Evolutionary conservation across 345 rosid genomes (phyloP), one percentile per base, ranked within the genome.

Genomic region (Murraya paniculata): DNA sequence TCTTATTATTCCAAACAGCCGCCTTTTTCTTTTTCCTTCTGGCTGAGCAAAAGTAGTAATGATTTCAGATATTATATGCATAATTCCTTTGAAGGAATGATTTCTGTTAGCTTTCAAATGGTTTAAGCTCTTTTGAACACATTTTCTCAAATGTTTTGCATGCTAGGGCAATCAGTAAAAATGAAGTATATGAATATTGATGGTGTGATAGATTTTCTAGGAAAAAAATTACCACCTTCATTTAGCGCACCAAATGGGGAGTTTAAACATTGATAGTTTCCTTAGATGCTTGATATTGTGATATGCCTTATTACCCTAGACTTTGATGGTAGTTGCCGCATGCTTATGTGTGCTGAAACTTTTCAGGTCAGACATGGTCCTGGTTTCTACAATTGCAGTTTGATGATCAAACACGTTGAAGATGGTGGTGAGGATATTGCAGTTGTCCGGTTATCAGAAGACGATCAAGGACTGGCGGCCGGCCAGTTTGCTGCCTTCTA

Each of bases 401-500:
- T 93, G 79, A 73, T 78, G 68, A 80, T 90, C 31, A 86, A 89
- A 76, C 68, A 18, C 13, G 79, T 80, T 39, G 84, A 78, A 84
- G 80, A 86, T 65, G 77, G 83, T 60, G 14, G 36, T 24, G 88
- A 86, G 71, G 89, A 92, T 22, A 82, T 88, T 67, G 97, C 90
- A 4, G 85, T 84, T 57, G 97, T 90, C 82, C 90, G 80, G 57
- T 76, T 95, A 50, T 84, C 87, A 0, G 85, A 91, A 83, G 99
- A 96, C 65, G 99, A 96, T 82, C 98, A 94, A 85, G 98, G 97
- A 72, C 85, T 96, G 48, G 99, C 98, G 36, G 94, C 99, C 5
- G 99, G 98, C 84, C 97, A 93, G 78, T 96, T 93, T 85, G 87
- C 95, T 78, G 98, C 97, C 1, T 92, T 96, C 88, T 93, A 96